A percentile compares a stretch with the other conserved stretches of the same genome.
phyloP scores from a whole-genome alignment of 2,329 filamentous ascomycete genomes.

The Curvularia eragrostidis region DNA sequence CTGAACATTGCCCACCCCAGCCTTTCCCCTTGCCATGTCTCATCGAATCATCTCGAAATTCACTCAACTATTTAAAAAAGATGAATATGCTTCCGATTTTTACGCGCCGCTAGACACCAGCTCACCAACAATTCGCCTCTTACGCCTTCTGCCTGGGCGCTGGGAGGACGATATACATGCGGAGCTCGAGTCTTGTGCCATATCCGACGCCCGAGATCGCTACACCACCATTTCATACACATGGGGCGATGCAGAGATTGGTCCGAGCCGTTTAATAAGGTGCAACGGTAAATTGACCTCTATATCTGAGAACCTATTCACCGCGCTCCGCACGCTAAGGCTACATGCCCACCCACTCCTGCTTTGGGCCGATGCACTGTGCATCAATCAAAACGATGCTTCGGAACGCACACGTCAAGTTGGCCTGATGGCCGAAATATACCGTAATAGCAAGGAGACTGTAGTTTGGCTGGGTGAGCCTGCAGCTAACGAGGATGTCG shows the following conservation, averaged over 20 bases:
- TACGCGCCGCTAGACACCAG: slow-evolving; percentile 3
- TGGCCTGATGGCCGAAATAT: slow-evolving; percentile 13
- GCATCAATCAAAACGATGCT: slow-evolving; percentile 12
- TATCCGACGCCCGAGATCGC: slow-evolving; percentile 11
- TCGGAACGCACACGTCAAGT: slow-evolving; percentile 12
- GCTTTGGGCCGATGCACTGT: slow-evolving; percentile 13
- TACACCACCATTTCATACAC: slow-evolving; percentile 25
- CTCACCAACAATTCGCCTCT: slow-evolving; percentile 13
- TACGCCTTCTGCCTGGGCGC: slow-evolving; percentile 17
- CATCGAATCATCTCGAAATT: slow-evolving; percentile 8
- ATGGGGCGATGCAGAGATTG: slow-evolving; percentile 16
- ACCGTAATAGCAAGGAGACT: slow-evolving; percentile 13
- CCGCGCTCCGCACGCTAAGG: slow-evolving; percentile 22
- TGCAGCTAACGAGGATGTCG: background rate
- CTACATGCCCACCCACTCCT: slow-evolving; percentile 5
- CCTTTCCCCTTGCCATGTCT: slow-evolving; percentile 3
- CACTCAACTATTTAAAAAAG: slow-evolving; percentile 2
- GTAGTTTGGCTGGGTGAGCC: slow-evolving; percentile 13
- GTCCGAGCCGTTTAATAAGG: slow-evolving; percentile 15
- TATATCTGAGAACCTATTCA: slow-evolving; percentile 23
- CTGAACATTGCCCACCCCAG: background rate
- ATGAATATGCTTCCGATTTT: background rate
- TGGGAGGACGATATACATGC: slow-evolving; percentile 14
- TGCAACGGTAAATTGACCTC: slow-evolving; percentile 16
- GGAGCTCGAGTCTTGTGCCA: slow-evolving; percentile 13